Conservation (phyloP, 176 grass and related monocot genomes). For the Eragrostis curvula region DNA sequence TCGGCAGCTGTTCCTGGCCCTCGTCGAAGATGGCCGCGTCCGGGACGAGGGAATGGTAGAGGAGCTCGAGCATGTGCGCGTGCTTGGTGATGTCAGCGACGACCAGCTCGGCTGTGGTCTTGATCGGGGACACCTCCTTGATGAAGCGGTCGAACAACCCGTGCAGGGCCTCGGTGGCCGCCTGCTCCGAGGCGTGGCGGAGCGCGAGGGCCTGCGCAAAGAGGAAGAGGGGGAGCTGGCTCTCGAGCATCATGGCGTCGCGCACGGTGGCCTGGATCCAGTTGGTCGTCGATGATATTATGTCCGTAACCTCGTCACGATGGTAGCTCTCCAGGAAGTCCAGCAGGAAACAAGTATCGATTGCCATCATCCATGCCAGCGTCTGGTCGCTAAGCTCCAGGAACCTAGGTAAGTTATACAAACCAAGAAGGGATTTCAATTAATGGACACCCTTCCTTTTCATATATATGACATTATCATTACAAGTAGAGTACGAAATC, state of each 20-base stretch:
- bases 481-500: too few species aligned
- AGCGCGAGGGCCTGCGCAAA: constrained; percentile 50
- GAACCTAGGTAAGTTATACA: constrained; percentile 24
- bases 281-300: constrained; percentile 57
- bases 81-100: too few species aligned
- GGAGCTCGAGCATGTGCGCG: too few species aligned
- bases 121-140: constrained; percentile 62
- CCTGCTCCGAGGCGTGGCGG: constrained; percentile 41
- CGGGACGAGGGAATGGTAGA: too few species aligned
- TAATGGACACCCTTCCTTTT: too few species aligned
- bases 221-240: constrained; percentile 73
- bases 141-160: constrained; percentile 27
- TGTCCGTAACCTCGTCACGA: constrained; percentile 35
- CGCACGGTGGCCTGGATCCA: constrained; percentile 73
- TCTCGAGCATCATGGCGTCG: constrained; percentile 86
- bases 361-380: constrained; percentile 80
- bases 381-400: constrained; percentile 77
- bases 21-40: too few species aligned
- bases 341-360: constrained; percentile 72
- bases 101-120: too few species aligned
- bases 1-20: too few species aligned
- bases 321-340: constrained; percentile 77
- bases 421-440: too few species aligned
- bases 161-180: constrained; percentile 20
- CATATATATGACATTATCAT: too few species aligned